Base-by-base conservation (phyloP, 805 yeast genomes). In the Lachancea sp. region DNA sequence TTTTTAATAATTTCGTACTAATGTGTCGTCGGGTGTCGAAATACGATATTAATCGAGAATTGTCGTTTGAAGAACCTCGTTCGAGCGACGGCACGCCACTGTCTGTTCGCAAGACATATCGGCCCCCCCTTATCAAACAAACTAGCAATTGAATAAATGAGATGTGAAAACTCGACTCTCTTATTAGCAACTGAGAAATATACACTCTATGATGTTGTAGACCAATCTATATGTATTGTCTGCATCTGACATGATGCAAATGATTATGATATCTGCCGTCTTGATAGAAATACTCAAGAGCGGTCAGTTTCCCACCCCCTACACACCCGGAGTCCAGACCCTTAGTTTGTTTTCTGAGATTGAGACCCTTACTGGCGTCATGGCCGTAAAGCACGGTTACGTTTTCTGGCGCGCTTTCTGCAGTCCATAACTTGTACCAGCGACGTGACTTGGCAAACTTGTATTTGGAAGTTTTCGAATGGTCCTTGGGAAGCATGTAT, bases 261-360 rank as follows among this genome's bases (percentile, higher is more conserved):
- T n/a, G 32, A 3, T 50, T 38, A 5, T 44, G 34, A 30, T 51
- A 53, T 4, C 37, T 17, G 9, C 36, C 39, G n/a, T 32, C 38
- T 7, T 45, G 42, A n/a, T 47, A 41, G 12, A 48, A 37, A 20
- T 45, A 48, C 27, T 60, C 58, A 36, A 80, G 63, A 0, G 90
- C 95, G 26, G 81, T 72, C 39, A 90, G 70, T 48, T 74, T 61
- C 11, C 78, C 82, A 3, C 96, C 96, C 48, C 76, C 75, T 47
- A 80, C 85, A 69, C 97, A 90, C 1, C 85, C 86, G 10, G 85
- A 69, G 58, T 91, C 98, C 33, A 90, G 66, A 0, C 97, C 98
- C 55, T 77, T 78, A 2, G 95, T 72, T 62, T 71, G 87, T 49
- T 75, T 74, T 51, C 75, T 74, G 41, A 81, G 51, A 45, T 75